Evolutionary conservation across 495 filamentous ascomycete genomes (phyloP).

Genomic region (Eremomyces bilateralis): DNA sequence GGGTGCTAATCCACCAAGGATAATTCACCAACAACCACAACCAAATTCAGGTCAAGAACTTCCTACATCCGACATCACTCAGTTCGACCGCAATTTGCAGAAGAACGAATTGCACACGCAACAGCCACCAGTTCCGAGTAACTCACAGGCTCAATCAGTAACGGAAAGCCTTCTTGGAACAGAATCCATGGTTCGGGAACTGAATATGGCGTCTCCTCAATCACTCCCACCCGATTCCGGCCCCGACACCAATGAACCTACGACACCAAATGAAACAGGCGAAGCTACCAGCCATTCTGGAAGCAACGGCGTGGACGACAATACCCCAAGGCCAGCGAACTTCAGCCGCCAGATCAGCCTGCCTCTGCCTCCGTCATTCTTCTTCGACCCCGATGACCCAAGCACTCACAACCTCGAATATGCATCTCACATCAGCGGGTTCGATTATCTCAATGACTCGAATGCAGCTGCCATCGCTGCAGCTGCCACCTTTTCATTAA

Average conservation of each 20-base stretch:
- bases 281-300: too few species aligned
- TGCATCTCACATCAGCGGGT: constrained; percentile 14
- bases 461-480: constrained; percentile 7
- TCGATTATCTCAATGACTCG: constrained; percentile 11
- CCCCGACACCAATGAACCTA: too few species aligned
- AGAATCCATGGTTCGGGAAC: constrained; percentile 41
- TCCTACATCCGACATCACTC: too few species aligned
- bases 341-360: constrained; percentile 18
- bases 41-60: too few species aligned
- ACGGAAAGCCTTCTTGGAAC: constrained; percentile 42
- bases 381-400: constrained; percentile 14
- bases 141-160: constrained; percentile 2
- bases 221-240: too few species aligned
- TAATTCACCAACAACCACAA: constrained; percentile 6
- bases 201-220: constrained; percentile 48
- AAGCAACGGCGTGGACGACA: too few species aligned
- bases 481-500: too few species aligned
- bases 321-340: constrained; percentile 6
- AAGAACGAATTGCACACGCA: background rate
- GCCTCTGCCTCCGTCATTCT: constrained; percentile 18
- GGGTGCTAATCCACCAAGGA: constrained; percentile 14
- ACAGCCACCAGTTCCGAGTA: background rate
- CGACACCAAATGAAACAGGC: too few species aligned
- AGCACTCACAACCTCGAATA: constrained; percentile 18
- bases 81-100: background rate